Percentiles rank a stretch among this genome's conserved stretches.
Evolutionary conservation across 371 early-diverging fungal genomes (phyloP).

Genomic region (Mortierella sp.): DNA sequence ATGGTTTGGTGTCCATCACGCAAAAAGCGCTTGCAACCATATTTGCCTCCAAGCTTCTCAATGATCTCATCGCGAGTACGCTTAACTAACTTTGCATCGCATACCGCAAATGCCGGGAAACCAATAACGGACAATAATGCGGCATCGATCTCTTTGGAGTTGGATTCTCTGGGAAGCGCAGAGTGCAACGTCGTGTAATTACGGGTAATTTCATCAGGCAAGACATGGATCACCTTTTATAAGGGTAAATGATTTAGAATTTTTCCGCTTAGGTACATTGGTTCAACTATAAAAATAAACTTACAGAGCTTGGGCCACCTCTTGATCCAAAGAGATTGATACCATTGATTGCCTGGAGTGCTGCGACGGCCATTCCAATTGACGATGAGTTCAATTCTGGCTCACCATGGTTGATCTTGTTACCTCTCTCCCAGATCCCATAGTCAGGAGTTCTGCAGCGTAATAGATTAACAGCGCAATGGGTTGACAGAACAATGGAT

Average conservation of each 20-base stretch:
- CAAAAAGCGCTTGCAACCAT: constrained; percentile 90
- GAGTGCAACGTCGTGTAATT: constrained; percentile 86
- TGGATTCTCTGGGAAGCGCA: constrained; percentile 87
- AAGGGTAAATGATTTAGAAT: too few species aligned
- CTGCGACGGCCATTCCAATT: constrained; percentile 93
- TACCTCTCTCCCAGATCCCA: constrained; percentile 94
- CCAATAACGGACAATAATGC: constrained; percentile 89
- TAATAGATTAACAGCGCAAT: too few species aligned
- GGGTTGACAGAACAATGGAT: too few species aligned
- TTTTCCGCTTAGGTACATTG: neutral
- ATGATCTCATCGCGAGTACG: constrained; percentile 81
- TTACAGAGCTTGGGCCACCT: constrained; percentile 84
- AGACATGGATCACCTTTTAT: constrained; percentile 81
- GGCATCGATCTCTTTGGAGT: constrained; percentile 91
- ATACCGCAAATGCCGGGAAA: constrained; percentile 91
- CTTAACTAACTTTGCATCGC: constrained; percentile 73
- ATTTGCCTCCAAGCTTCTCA: constrained; percentile 85
- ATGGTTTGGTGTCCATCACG: constrained; percentile 92
- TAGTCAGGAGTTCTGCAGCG: constrained; percentile 87
- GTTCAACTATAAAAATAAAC: constrained; percentile 11
- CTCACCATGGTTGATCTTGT: constrained; percentile 90
- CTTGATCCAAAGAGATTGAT: constrained; percentile 88
- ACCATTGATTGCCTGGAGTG: constrained; percentile 89
- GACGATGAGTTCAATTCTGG: constrained; percentile 91
- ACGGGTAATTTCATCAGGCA: constrained; percentile 90